These are phyloP conservation scores for Candida stauntonica DNA, from an alignment of 805 yeast species.

Conservation along the genomic window DNA sequence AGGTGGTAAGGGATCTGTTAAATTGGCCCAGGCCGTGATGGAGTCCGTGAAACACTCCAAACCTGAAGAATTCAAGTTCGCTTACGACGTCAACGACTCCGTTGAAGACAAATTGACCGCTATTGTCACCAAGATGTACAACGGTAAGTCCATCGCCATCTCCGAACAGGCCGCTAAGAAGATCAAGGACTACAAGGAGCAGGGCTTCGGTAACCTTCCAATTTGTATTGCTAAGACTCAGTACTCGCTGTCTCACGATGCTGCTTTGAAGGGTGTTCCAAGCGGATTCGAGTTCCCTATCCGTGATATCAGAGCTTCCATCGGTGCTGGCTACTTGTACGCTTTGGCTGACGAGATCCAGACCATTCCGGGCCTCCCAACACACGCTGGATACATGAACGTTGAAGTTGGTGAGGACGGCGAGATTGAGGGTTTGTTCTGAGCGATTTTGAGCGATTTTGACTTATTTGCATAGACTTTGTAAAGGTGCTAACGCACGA, in stretches of 20 bases:
- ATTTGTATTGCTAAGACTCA: conserved; percentile 85
- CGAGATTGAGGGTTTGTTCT: conserved; percentile 78
- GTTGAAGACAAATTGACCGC: conserved; percentile 64
- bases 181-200: conserved; percentile 61
- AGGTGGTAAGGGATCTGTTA: conserved; percentile 80
- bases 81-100: conserved; percentile 57
- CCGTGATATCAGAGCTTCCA: conserved; percentile 71
- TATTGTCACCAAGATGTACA: conserved; percentile 74
- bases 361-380: conserved; percentile 83
- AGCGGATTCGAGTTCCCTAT: conserved; percentile 75
- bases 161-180: conserved; percentile 66
- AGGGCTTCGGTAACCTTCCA: conserved; percentile 75
- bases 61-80: conserved; percentile 41
- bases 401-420: conserved; percentile 79
- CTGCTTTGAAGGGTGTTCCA: conserved; percentile 79
- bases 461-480: neutral
- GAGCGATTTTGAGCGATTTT: conserved; percentile 8
- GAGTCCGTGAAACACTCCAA: conserved; percentile 49
- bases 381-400: conserved; percentile 83
- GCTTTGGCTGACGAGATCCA: conserved; percentile 84
- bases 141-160: conserved; percentile 68
- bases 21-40: conserved; percentile 67
- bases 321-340: conserved; percentile 82
- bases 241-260: conserved; percentile 80
- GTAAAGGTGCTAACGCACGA: too few relatives aligned